Conservation (phyloP, 1,284 basidiomycete genomes). For the Paramarasmius palmivorus region DNA sequence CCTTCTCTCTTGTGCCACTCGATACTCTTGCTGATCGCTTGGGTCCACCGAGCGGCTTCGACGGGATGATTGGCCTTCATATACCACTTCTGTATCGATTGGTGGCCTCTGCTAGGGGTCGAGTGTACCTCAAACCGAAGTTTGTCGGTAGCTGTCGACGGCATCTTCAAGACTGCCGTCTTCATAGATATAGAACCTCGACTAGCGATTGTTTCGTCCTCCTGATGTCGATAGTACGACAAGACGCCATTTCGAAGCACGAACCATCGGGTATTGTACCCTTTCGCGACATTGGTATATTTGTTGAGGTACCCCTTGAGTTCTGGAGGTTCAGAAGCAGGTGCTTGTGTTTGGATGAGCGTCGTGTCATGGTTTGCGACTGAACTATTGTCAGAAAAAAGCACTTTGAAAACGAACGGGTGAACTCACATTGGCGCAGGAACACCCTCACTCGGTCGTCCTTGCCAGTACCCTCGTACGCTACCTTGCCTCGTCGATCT, state of each 20-base stretch:
- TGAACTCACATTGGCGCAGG: conserved; percentile 74
- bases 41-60: conserved; percentile 87
- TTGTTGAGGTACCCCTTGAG: conserved; percentile 86
- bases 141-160: conserved; percentile 51
- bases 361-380: conserved; percentile 81
- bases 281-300: conserved; percentile 88
- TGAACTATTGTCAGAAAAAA: conserved; percentile 28
- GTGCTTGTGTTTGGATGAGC: conserved; percentile 48
- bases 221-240: conserved; percentile 89
- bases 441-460: conserved; percentile 86
- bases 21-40: conserved; percentile 73
- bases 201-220: conserved; percentile 87
- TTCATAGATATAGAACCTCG: conserved; percentile 91
- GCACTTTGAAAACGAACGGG: background rate
- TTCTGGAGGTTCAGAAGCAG: conserved; percentile 57
- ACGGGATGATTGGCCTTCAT: conserved; percentile 90
- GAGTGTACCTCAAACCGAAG: conserved; percentile 86
- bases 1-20: conserved; percentile 50
- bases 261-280: conserved; percentile 94
- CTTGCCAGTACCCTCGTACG: conserved; percentile 70
- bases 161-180: conserved; percentile 65
- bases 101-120: conserved; percentile 46
- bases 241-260: conserved; percentile 86
- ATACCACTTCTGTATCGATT: conserved; percentile 76
- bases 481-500: conserved; percentile 77